These are phyloP conservation scores for Balakata baccata DNA, from an alignment of 345 rosid genomes.

Conservation along the genomic window DNA sequence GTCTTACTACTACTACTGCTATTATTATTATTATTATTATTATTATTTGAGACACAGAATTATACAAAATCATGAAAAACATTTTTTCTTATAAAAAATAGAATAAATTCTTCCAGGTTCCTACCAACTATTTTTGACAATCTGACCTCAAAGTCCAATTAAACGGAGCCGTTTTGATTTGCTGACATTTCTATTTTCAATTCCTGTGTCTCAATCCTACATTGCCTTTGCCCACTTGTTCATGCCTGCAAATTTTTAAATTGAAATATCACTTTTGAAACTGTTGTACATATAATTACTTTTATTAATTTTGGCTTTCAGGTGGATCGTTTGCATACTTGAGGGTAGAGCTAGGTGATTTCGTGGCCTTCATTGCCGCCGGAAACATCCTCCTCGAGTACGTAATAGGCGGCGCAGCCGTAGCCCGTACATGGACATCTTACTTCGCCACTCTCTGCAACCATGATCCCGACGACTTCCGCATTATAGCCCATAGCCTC, in stretches of 20 bases:
- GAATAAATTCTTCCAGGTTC: too few species aligned
- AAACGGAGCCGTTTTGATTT: too few species aligned
- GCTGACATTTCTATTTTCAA: too few species aligned
- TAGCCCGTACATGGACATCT: conserved; percentile 24
- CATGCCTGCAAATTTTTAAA: too few species aligned
- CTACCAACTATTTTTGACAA: too few species aligned
- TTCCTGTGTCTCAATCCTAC: too few species aligned
- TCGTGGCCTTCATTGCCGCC: conserved; percentile 28
- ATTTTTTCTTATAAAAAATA: too few species aligned
- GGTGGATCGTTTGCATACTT: conserved; percentile 28
- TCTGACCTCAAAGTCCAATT: too few species aligned
- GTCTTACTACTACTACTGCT: background rate
- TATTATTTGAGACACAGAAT: too few species aligned
- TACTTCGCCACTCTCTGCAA: conserved; percentile 28
- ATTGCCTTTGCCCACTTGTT: too few species aligned
- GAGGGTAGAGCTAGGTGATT: conserved; percentile 27
- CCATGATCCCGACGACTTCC: conserved; percentile 18
- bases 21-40: background rate
- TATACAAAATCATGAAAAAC: too few species aligned
- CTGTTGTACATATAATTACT: background rate
- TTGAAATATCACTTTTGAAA: background rate
- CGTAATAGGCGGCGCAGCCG: conserved; percentile 20
- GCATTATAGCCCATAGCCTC: conserved; percentile 18
- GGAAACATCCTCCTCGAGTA: conserved; percentile 31
- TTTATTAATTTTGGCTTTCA: background rate